A percentile compares a stretch with the other conserved stretches of the same genome.
Evolutionary conservation across 805 yeast genomes (phyloP).

Genomic region (Phaffomyces antillensis): DNA sequence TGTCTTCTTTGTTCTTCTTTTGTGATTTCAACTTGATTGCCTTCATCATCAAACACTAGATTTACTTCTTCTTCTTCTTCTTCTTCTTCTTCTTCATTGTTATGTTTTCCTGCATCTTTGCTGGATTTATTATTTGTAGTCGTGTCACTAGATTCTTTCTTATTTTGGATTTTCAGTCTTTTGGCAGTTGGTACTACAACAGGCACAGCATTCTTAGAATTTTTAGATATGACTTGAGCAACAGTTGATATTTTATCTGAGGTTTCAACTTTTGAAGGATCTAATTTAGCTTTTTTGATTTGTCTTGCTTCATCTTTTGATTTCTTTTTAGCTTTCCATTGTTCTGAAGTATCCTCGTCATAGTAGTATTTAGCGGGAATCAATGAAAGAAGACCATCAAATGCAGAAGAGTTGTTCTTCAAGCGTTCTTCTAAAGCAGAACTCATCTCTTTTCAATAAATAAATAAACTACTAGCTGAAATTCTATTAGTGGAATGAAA

Average conservation of each 20-base stretch:
- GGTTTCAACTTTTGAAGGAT: slow-evolving; percentile 50
- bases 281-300: slow-evolving; percentile 65
- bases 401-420: slow-evolving; percentile 72
- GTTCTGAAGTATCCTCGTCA: slow-evolving; percentile 82
- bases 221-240: slow-evolving; percentile 49
- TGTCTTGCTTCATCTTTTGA: slow-evolving; percentile 54
- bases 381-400: slow-evolving; percentile 80
- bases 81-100: slow-evolving; percentile 7
- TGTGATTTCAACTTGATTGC: slow-evolving; percentile 35
- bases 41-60: slow-evolving; percentile 67
- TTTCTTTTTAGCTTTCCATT: slow-evolving; percentile 84
- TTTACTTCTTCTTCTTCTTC: slow-evolving; percentile 15
- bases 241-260: slow-evolving; percentile 48
- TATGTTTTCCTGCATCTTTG: slow-evolving; percentile 3
- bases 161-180: slow-evolving; percentile 10
- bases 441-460: slow-evolving; percentile 32
- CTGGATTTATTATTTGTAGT: slow-evolving; percentile 2
- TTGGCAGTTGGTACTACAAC: slow-evolving; percentile 30
- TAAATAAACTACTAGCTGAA: not conserved
- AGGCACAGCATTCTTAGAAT: slow-evolving; percentile 46
- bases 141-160: too few relatives aligned
- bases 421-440: slow-evolving; percentile 68
- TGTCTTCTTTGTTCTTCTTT: slow-evolving; percentile 11
- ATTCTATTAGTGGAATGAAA: not conserved
- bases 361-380: slow-evolving; percentile 93